Base-by-base conservation (phyloP, 352 stramenopile species). In the Pythium aristosporum region DNA sequence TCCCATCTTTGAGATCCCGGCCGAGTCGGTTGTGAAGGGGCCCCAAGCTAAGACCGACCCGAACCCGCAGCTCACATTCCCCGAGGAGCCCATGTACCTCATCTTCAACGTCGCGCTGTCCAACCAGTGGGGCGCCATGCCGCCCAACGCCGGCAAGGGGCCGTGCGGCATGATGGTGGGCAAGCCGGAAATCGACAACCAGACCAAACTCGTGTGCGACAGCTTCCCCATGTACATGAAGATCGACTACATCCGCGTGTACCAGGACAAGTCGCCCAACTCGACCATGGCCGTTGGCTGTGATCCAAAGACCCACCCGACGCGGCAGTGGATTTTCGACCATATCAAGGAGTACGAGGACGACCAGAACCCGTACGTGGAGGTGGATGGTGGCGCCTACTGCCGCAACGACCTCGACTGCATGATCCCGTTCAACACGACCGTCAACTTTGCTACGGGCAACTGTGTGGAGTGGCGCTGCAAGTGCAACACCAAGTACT, bases 21-120 rank as follows among this genome's bases (percentile, higher is more conserved):
- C 87, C 0, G 56, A 78, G 9, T 77, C 76, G 23, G 67, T 97
- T 20, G 52, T 58, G 6, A 77, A 75, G 39, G 70, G 70, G 1
- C 79, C 80, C 9, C 82, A 92, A 44, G 71, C 89, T 32, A 46
- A 47, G 0, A 44, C 52, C 0, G 72, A 85, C 50, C 79, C 50
- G 61, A 96, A 76, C 87, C 90, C 81, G 62, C 85, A 74, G 74
- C 96, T 80, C 72, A 88, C 88, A 60, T 98, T 99, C 80, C 83
- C 97, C 23, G 84, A 96, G 34, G 96, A 99, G 69, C 96, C 96
- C 0, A 91, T 97, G 79, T 98, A 98, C 64, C 68, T 98, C 57
- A 88, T 99, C 53, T 85, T 98, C 59, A 99, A 98, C 75, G 97
- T 97, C 25, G 96, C 96, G 10, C 79, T 99, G 54, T 98, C 91